These are phyloP conservation scores for Scleroderma bovista DNA, from an alignment of 768 basidiomycete species.

Conservation along the genomic window DNA sequence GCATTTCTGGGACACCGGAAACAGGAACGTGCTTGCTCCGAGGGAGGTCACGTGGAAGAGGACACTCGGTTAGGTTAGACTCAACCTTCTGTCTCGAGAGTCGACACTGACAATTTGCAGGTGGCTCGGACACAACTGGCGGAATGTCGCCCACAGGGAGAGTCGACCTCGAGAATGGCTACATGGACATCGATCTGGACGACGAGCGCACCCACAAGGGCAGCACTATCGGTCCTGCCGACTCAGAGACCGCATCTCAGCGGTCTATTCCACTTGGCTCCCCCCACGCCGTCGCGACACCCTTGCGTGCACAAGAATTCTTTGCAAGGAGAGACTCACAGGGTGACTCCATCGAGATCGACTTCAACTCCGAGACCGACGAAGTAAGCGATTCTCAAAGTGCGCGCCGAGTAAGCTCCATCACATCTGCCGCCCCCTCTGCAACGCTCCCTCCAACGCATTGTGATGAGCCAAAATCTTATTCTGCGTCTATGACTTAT, in stretches of 20 bases:
- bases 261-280: constrained; percentile 73
- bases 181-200: not conserved
- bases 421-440: constrained; percentile 48
- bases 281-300: constrained; percentile 33
- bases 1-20: no score
- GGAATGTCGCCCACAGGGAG: constrained; percentile 10
- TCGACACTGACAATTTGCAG: no score
- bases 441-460: constrained; percentile 18
- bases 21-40: no score
- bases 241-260: constrained; percentile 71
- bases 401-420: constrained; percentile 39
- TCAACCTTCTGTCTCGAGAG: no score
- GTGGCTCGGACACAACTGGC: no score
- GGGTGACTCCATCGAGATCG: constrained; percentile 47
- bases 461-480: constrained; percentile 34
- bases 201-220: constrained; percentile 20
- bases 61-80: no score
- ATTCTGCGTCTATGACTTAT: constrained; percentile 43
- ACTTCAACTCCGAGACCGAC: constrained; percentile 49
- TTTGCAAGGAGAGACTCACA: constrained; percentile 39
- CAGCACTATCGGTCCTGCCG: constrained; percentile 42
- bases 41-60: no score
- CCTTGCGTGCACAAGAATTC: constrained; percentile 21
- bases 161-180: constrained; percentile 3
- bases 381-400: constrained; percentile 46